Evolutionary conservation across 2,329 filamentous ascomycete genomes (phyloP).

Genomic region (Fusarium sp.): DNA sequence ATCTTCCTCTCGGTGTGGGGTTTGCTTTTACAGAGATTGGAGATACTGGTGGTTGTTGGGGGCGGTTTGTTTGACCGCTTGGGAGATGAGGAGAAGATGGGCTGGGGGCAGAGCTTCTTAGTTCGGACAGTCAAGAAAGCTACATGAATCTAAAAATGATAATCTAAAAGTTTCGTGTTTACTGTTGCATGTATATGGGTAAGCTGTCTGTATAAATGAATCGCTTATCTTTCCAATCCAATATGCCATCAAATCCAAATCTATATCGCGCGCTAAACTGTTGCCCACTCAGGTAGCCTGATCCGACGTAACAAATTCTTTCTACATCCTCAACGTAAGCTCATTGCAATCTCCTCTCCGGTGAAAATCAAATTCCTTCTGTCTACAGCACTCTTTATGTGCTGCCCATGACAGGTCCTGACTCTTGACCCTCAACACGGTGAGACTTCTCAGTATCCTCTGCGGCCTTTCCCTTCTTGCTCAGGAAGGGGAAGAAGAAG

Average conservation of each 20-base stretch:
- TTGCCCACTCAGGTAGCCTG: no score
- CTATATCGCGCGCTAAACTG: background rate
- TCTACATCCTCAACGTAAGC: background rate
- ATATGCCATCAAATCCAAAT: background rate
- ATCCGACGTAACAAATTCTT: background rate
- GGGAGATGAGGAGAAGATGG: background rate
- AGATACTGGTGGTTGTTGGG: slow-evolving; percentile 4
- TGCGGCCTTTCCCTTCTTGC: slow-evolving; percentile 11
- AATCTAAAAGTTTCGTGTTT: no score
- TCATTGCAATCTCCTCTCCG: background rate
- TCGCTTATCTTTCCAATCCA: background rate
- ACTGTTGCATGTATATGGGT: no score
- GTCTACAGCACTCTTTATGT: background rate
- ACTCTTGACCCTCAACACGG: background rate
- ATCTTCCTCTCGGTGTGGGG: background rate
- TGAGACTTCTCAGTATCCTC: slow-evolving; percentile 11
- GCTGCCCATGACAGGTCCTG: background rate
- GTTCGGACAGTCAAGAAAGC: no score
- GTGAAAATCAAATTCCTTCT: background rate
- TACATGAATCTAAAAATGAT: no score
- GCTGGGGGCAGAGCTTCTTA: background rate
- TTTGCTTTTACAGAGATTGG: background rate
- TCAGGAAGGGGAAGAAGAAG: slow-evolving; percentile 35
- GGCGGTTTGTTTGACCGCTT: background rate
- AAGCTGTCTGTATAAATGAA: background rate